These are phyloP conservation scores for Coemansia sp. DNA, from an alignment of 192 early-diverging fungal species.

Conservation along the genomic window DNA sequence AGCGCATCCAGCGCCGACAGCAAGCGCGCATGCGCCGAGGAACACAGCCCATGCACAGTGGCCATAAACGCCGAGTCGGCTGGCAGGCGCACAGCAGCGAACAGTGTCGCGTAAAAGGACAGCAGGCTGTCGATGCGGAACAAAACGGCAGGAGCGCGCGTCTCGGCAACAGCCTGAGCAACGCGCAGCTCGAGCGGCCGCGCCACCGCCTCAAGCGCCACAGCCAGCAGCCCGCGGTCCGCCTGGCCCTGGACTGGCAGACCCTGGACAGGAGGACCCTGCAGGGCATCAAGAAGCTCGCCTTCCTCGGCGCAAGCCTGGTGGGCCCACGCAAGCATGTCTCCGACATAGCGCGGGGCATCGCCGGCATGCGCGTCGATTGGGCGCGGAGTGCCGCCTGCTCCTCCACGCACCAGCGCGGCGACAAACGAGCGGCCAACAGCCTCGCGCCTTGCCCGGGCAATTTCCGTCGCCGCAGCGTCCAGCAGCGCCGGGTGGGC, in stretches of 20 bases:
- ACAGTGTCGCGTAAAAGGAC: constrained; percentile 31
- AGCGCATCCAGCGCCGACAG: constrained; percentile 1
- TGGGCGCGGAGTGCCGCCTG: constrained; percentile 61
- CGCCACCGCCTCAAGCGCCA: constrained; percentile 27
- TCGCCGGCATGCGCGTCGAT: constrained; percentile 95
- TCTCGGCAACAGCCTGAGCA: constrained; percentile 23
- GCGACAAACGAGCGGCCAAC: constrained; percentile 28
- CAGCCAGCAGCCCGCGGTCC: constrained; percentile 18
- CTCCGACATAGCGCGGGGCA: constrained; percentile 88
- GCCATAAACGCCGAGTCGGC: constrained; percentile 23
- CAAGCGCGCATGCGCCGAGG: constrained; percentile 7
- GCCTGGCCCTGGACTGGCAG: neutral
- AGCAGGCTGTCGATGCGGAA: constrained; percentile 34
- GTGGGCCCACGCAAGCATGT: constrained; percentile 98
- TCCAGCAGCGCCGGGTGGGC: constrained; percentile 30
- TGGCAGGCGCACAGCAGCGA: constrained; percentile 12
- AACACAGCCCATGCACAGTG: constrained; percentile 8
- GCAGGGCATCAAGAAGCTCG: constrained; percentile 76
- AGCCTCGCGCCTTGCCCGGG: constrained; percentile 21
- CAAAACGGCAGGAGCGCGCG: constrained; percentile 17
- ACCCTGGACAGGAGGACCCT: neutral
- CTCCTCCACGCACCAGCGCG: constrained; percentile 35
- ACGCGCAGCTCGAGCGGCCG: constrained; percentile 49
- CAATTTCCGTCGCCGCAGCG: constrained; percentile 21
- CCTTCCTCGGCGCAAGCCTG: constrained; percentile 85